phyloP scores from a whole-genome alignment of 768 basidiomycete species.

The Xerocomellus chrysenteron region DNA sequence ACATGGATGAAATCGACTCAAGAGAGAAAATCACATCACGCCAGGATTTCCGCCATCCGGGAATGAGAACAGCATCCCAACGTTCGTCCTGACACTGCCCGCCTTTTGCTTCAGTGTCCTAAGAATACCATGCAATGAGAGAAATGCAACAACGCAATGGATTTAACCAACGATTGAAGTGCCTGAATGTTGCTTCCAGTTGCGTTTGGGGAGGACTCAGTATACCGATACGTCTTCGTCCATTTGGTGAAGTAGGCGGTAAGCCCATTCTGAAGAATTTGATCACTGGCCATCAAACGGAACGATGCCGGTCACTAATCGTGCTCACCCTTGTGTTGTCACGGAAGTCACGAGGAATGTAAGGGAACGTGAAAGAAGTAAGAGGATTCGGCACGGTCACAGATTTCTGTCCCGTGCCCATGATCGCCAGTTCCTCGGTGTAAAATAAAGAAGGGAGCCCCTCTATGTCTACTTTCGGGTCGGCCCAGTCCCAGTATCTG shows the following conservation, averaged over 20 bases:
- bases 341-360: constrained; percentile 21
- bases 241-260: constrained; percentile 22
- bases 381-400: constrained; percentile 21
- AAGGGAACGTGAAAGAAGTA: constrained; percentile 11
- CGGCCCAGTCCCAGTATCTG: constrained; percentile 34
- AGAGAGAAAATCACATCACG: constrained; percentile 5
- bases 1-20: not conserved
- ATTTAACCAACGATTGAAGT: constrained; percentile 16
- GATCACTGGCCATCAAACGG: not conserved
- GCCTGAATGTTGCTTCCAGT: constrained; percentile 9
- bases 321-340: constrained; percentile 11
- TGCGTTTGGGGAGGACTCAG: constrained; percentile 10
- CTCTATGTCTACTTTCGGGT: constrained; percentile 12
- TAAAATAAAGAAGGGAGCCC: constrained; percentile 25
- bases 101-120: constrained; percentile 21
- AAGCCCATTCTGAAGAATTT: constrained; percentile 1
- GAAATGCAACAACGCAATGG: not conserved
- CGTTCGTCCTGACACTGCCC: constrained; percentile 8
- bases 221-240: constrained; percentile 19
- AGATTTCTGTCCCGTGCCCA: constrained; percentile 1
- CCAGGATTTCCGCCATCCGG: constrained; percentile 11
- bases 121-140: not conserved
- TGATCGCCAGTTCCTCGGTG: constrained; percentile 10
- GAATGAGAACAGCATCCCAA: constrained; percentile 23
- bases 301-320: not conserved